Conservation (phyloP, 768 basidiomycete genomes). For the Lactifluus subvellereus region DNA sequence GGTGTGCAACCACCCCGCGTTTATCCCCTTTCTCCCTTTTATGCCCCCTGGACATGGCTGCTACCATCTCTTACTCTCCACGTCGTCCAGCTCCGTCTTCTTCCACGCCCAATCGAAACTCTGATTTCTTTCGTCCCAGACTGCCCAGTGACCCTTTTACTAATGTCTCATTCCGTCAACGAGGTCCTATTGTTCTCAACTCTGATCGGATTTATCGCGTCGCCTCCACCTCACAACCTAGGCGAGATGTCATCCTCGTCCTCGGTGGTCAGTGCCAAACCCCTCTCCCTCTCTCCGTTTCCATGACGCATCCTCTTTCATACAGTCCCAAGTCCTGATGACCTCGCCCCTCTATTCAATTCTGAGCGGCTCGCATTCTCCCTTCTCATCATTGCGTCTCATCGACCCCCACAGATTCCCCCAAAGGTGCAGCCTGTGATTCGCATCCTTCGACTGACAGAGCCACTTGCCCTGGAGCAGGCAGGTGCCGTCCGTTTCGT, state of each 20-base stretch:
- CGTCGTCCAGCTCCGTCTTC: background rate
- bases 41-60: background rate
- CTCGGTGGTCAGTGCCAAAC: conserved; percentile 33
- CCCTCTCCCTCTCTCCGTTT: background rate
- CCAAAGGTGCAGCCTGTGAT: conserved; percentile 30
- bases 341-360: conserved; percentile 32
- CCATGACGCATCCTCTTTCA: background rate
- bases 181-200: conserved; percentile 31
- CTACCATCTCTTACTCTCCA: background rate
- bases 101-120: background rate
- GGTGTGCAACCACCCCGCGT: background rate
- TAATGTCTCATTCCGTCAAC: conserved; percentile 20
- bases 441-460: conserved; percentile 32
- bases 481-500: conserved; percentile 34
- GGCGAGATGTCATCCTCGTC: conserved; percentile 34
- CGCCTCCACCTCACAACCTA: conserved; percentile 23
- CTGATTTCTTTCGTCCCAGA: conserved; percentile 32
- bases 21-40: background rate
- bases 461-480: conserved; percentile 33
- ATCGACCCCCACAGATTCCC: conserved; percentile 31
- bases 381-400: conserved; percentile 36
- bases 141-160: conserved; percentile 35
- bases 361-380: conserved; percentile 34
- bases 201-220: conserved; percentile 25
- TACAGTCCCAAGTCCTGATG: conserved; percentile 23